Base-by-base conservation (phyloP, 208 protist species). In the Trypanosoma lewisi region DNA sequence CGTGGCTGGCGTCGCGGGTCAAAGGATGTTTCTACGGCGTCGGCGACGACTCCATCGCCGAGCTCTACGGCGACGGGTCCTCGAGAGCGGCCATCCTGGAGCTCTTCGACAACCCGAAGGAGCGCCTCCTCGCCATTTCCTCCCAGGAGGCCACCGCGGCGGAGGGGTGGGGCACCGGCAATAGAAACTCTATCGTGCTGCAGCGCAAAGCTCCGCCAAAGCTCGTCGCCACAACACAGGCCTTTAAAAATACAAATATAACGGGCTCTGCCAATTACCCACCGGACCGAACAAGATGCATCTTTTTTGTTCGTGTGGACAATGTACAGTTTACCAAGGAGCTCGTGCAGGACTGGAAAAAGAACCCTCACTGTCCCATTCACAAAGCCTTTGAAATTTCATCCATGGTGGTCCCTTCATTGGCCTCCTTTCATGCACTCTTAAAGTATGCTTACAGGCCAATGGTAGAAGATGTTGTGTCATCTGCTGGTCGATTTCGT, bases 161-260 rank as follows among this genome's bases (percentile, higher is more conserved):
- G 2, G 71, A 65, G 27, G 55, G 16, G 21, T 27, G 33, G n/a
- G 6, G 33, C 47, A 11, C 27, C 17, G 52, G 17, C 11, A 63
- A 45, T 31, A 51, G 49, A 12, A n/a, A 47, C 9, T 55, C 47
- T 34, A n/a, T 41, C 19, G 45, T 59, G 14, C 31, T 28, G 27
- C 52, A 58, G 0, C 28, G 28, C n/a, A 62, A 49, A 36, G 53
- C 27, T 16, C 30, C 55, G 39, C 39, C 78, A 64, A 82, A 79
- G 63, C 72, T 95, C 19, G 73, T 77, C 9, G 80, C 85, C 19
- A 80, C 77, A 30, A 81, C 64, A 17, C 75, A 75, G 11, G 72
- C 83, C 14, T 75, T 95, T 75, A 62, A 75, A 66, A 95, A 90
- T 69, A 63, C 70, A 54, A 95, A 95, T 63, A 89, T 95, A 52